Evolutionary conservation across 768 basidiomycete species (phyloP).

Genomic region (Boletellus emodensis): DNA sequence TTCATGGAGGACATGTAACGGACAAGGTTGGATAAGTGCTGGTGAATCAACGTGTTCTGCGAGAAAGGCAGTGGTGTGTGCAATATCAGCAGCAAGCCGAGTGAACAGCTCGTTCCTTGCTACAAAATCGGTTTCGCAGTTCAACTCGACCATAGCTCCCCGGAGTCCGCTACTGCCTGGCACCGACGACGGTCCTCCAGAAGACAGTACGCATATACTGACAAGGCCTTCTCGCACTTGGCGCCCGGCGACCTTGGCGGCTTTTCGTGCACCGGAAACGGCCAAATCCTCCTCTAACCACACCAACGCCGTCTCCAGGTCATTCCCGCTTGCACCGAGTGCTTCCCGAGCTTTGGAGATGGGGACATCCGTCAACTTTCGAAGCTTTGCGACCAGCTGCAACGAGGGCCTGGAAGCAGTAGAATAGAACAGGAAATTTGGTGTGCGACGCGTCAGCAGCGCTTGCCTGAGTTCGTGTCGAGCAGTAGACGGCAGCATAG

Average conservation of each 20-base stretch:
- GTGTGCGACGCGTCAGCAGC: not conserved
- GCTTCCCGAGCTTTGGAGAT: constrained; percentile 88
- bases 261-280: constrained; percentile 70
- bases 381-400: constrained; percentile 79
- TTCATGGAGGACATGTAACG: constrained; percentile 50
- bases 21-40: constrained; percentile 44
- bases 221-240: constrained; percentile 76
- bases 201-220: constrained; percentile 68
- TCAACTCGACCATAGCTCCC: constrained; percentile 86
- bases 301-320: constrained; percentile 65
- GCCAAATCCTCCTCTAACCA: constrained; percentile 80
- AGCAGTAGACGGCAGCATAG: constrained; percentile 16
- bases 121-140: constrained; percentile 98
- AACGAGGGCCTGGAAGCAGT: constrained; percentile 58
- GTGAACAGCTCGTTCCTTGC: constrained; percentile 81
- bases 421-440: constrained; percentile 42
- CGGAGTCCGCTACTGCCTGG: constrained; percentile 48
- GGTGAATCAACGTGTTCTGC: constrained; percentile 37
- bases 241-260: constrained; percentile 78
- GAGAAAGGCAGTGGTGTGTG: constrained; percentile 78
- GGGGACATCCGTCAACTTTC: constrained; percentile 77
- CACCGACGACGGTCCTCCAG: constrained; percentile 44
- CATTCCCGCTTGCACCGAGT: constrained; percentile 66
- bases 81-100: constrained; percentile 71
- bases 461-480: constrained; percentile 2